Evolutionary conservation across 179 eudicot species (phyloP), one percentile per base, ranked within the genome.

Genomic region (Nepenthes alata): DNA sequence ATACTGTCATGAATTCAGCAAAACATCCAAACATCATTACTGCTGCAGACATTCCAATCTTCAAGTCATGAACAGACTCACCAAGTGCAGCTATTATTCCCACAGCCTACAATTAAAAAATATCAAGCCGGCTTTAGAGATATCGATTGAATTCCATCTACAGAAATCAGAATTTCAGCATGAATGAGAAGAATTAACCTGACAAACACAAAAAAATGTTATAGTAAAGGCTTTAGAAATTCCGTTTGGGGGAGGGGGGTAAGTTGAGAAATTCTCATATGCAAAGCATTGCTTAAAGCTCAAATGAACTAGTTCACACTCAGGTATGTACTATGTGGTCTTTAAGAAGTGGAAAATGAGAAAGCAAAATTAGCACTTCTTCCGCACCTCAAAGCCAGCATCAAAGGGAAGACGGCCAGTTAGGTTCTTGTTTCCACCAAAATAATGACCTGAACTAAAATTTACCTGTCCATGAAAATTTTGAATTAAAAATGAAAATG

Each of bases 381-480:
- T 47, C 12, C 63, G 5, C 61, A 93, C 98, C 96, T 93, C 98
- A 67, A 93, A 93, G 50, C 98, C 98, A 71, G 95, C 96, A 77
- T 93, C 90, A 73, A 85, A 87, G 65, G 98, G 98, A 65, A 93
- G 95, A 15, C 47, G 79, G 45, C 84, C 66, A 58, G 70, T 69
- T 49, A 77, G 58, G 37, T 85, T 90, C 35, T 70, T 66, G 65
- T 64, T 83, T 66, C 85, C 93, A 73, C 83, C 73, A 69, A 89
- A 93, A 65, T 93, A 93, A 67, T 87, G 82, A 12, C 98, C 97
- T 25, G 98, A 89, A 74, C 93, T 86, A 71, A 85, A 93, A 81
- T 93, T 93, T 35, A 93, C 93, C 98, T 93, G 82, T 59, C 63
- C 69, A 74, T 35, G 62, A 67, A 35, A 69, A 63, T 57, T 55